Percentiles rank a stretch among this genome's conserved stretches.
Evolutionary conservation across 1,284 basidiomycete species (phyloP).

Genomic region (Microbotryum silenes-acaulis): DNA sequence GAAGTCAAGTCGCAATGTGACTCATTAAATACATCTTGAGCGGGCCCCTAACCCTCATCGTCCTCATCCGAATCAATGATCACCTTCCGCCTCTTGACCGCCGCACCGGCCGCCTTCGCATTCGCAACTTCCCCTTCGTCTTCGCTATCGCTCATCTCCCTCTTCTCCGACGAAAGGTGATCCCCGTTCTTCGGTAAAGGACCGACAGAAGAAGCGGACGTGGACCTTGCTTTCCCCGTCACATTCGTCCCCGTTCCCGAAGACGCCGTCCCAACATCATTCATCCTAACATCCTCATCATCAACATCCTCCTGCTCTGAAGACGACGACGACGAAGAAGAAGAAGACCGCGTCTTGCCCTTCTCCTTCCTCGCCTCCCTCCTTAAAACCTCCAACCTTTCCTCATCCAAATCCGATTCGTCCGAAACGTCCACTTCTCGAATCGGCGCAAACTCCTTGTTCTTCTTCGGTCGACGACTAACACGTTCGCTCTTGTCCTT

Average conservation of each 20-base stretch:
- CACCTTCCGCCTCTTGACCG: conserved; percentile 25
- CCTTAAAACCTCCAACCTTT: conserved; percentile 12
- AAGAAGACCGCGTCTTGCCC: neutral
- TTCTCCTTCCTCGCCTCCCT: conserved; percentile 3
- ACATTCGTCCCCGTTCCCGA: neutral
- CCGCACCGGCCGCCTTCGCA: neutral
- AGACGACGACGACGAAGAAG: too few relatives aligned
- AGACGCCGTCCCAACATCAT: neutral
- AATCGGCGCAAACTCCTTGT: neutral
- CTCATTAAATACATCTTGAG: too few relatives aligned
- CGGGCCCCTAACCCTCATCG: too few relatives aligned
- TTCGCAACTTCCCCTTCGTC: conserved; percentile 6
- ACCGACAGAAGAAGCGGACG: conserved; percentile 1
- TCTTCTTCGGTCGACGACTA: neutral
- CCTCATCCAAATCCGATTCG: conserved; percentile 24
- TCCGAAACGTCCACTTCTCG: conserved; percentile 6
- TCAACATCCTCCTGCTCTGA: neutral
- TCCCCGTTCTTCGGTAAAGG: neutral
- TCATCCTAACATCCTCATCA: neutral
- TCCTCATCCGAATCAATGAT: conserved; percentile 29
- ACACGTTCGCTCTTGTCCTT: neutral
- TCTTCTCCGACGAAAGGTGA: neutral
- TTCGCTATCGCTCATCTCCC: neutral
- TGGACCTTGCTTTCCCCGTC: conserved; percentile 3
- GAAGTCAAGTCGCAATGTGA: too few relatives aligned